phyloP scores from a whole-genome alignment of 2,329 filamentous ascomycete species.

The Sporothrix sp. region DNA sequence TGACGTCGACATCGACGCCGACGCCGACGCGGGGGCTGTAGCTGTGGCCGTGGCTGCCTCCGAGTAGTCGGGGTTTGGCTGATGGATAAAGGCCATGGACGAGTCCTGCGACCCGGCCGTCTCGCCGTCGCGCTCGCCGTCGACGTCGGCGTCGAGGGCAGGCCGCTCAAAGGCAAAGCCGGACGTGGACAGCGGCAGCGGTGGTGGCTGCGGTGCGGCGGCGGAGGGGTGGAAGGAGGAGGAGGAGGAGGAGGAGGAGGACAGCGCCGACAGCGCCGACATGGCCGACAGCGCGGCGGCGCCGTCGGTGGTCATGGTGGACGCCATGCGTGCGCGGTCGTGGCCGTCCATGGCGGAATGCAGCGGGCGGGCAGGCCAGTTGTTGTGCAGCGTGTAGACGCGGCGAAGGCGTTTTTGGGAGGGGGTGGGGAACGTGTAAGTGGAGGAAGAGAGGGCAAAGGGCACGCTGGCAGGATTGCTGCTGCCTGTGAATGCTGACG shows the following conservation, averaged over 20 bases:
- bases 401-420: background rate
- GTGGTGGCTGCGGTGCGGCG: background rate
- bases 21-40: background rate
- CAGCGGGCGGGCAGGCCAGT: background rate
- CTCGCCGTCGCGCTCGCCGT: no score
- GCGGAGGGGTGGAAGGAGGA: background rate
- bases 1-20: background rate
- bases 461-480: background rate
- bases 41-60: background rate
- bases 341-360: background rate
- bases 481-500: background rate
- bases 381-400: background rate
- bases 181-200: conserved; percentile 3
- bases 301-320: background rate
- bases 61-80: conserved; percentile 40
- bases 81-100: conserved; percentile 33
- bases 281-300: no score
- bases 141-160: background rate
- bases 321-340: background rate
- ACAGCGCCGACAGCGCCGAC: no score
- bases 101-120: background rate
- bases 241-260: no score
- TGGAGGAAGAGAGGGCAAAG: no score
- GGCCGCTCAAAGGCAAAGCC: background rate
- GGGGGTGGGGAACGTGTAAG: background rate